Conservation (phyloP, 306 rosid genomes). For the Glycine latifolia region DNA sequence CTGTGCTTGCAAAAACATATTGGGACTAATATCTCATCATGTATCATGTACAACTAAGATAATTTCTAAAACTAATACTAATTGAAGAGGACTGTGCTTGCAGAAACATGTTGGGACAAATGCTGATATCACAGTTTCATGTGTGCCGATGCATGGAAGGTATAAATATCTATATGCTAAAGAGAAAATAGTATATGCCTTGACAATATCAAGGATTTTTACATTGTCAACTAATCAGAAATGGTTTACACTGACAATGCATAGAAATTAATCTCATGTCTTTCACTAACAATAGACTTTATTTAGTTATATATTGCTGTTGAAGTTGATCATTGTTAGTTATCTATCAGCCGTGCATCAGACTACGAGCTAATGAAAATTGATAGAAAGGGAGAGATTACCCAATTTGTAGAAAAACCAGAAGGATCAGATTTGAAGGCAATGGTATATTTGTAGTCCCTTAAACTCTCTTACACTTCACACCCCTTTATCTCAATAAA, state of each 20-base stretch:
- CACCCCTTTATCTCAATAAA: background rate
- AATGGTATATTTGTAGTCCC: conserved; percentile 62
- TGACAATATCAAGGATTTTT: background rate
- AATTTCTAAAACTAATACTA: conserved; percentile 21
- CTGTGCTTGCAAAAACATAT: conserved; percentile 15
- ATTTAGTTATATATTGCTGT: conserved; percentile 8
- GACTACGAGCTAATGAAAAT: conserved; percentile 82
- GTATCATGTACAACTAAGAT: background rate
- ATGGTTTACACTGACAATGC: no score
- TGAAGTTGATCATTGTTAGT: conserved; percentile 40
- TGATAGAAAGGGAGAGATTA: conserved; percentile 61
- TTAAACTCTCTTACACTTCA: background rate
- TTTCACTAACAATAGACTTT: background rate
- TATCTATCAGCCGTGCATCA: conserved; percentile 69
- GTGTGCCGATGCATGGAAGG: conserved; percentile 87
- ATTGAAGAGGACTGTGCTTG: conserved; percentile 32
- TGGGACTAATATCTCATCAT: background rate
- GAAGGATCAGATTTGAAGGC: conserved; percentile 68
- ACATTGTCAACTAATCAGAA: background rate
- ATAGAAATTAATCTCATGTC: no score
- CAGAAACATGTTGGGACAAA: conserved; percentile 74
- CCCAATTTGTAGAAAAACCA: conserved; percentile 74
- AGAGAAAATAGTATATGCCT: background rate
- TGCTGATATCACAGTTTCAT: conserved; percentile 90
- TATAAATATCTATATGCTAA: conserved; percentile 32